phyloP scores from a whole-genome alignment of 192 early-diverging fungal species.

The Entomortierella chlamydospora region DNA sequence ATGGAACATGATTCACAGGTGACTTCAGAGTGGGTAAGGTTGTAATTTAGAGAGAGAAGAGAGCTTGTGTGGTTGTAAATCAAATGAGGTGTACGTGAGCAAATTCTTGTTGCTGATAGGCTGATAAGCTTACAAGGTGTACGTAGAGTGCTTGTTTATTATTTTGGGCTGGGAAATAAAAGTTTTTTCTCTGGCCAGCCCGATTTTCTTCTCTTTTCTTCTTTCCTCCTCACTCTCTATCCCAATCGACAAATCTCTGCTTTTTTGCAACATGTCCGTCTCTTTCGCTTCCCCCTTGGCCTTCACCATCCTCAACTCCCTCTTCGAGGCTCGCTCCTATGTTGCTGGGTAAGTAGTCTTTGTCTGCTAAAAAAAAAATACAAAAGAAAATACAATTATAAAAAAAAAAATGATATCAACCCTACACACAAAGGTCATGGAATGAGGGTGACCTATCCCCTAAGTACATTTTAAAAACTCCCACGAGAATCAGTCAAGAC shows the following conservation, averaged over 20 bases:
- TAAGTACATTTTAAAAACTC: too few species aligned
- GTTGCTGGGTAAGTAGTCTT: conserved; percentile 73
- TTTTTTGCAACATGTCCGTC: conserved; percentile 70
- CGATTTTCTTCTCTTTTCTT: conserved; percentile 21
- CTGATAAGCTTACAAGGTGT: background rate
- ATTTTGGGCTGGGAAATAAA: conserved; percentile 11
- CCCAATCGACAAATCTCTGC: conserved; percentile 31
- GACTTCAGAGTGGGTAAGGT: too few species aligned
- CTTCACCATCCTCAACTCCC: conserved; percentile 78
- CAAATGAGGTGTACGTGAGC: conserved; percentile 2
- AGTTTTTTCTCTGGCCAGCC: conserved; percentile 20
- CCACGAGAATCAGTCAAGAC: too few species aligned
- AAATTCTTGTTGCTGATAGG: background rate
- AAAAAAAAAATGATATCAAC: too few species aligned
- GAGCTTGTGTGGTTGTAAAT: too few species aligned
- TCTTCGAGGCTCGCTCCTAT: conserved; percentile 82
- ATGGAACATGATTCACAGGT: conserved; percentile 50
- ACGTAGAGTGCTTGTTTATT: conserved; percentile 13
- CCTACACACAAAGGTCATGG: too few species aligned
- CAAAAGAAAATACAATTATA: too few species aligned
- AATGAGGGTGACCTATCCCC: too few species aligned
- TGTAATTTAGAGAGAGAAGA: too few species aligned
- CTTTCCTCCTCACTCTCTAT: conserved; percentile 18
- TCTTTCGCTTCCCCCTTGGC: conserved; percentile 70
- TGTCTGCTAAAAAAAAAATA: too few species aligned